Percentiles rank a stretch among this genome's conserved stretches.
Conservation (phyloP, 257 asterid genomes). For the Nicotiana otophora region DNA sequence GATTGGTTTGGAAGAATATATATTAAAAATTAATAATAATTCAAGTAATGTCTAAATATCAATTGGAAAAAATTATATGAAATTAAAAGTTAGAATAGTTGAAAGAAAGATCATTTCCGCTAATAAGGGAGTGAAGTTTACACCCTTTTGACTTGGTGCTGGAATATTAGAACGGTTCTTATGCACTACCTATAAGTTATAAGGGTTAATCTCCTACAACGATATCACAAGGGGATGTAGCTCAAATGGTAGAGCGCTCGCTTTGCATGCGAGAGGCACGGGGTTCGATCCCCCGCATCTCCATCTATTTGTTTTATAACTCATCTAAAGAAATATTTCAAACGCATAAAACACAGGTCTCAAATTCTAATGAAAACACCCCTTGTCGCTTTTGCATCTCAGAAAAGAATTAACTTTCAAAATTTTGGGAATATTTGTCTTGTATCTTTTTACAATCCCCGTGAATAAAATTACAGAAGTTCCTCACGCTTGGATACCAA, state of each 20-base stretch:
- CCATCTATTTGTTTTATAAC: slow-evolving; percentile 16
- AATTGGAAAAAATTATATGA: background rate
- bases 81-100: too few relatives aligned
- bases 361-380: background rate
- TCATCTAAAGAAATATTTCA: background rate
- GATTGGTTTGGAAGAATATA: background rate
- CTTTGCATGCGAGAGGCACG: slow-evolving; percentile 99
- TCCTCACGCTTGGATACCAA: background rate
- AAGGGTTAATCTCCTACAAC: too few relatives aligned
- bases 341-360: background rate
- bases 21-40: too few relatives aligned
- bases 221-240: slow-evolving; percentile 60
- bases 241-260: slow-evolving; percentile 99
- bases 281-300: slow-evolving; percentile 89
- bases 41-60: too few relatives aligned
- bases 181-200: background rate
- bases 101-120: too few relatives aligned
- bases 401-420: background rate
- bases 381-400: background rate
- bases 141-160: background rate
- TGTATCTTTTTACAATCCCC: background rate
- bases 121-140: background rate
- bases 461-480: background rate
- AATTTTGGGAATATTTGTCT: background rate
- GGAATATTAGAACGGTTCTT: too few relatives aligned